Evolutionary conservation across 768 basidiomycete genomes (phyloP), one percentile per base, ranked within the genome.

Genomic region (Lanmaoa pseudosensibilis): DNA sequence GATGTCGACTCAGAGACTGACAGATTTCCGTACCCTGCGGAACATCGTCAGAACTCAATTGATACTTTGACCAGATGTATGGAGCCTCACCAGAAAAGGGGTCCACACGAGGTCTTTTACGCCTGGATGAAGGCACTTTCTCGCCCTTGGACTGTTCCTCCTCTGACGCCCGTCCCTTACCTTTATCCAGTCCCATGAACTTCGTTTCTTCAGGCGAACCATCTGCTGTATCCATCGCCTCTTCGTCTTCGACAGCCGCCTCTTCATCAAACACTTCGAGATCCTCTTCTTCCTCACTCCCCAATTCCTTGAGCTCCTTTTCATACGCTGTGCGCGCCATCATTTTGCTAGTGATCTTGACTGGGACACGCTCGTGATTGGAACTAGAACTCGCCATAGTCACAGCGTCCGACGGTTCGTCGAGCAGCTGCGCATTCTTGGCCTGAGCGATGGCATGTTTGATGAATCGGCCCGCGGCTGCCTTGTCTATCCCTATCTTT

Each of bases 391-490:
- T 44, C 39, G 63, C 43, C 7, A 16, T 51, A 13, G 53, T 33
- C 12, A 39, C 13, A 5, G 32, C 43, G 11, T 58, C 64, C 0
- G 71, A 57, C 16, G 61, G 64, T 41, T 73, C 74, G 46, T 78
- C 72, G 7, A 69, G 68, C 71, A 74, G 65, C 60, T 34, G 50
- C 1, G 45, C 57, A 39, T 72, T 64, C 48, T 80, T 78, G 13
- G 82, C 83, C 69, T 87, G 86, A 2, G 87, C 74, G 41, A 92
- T 90, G 30, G 90, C 89, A 67, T 89, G 80, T 70, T 87, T 89
- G 70, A 94, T 94, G 72, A 94, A 94, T 32, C 92, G 84, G 43
- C 76, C 75, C 1, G 92, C 92, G 13, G 89, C 92, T 23, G 75
- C 84, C 70, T 88, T 90, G 80, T 94, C 92, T 56, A 94, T 71